Evolutionary conservation across 495 filamentous ascomycete genomes (phyloP).

Genomic region (Penicillium malachiteum): DNA sequence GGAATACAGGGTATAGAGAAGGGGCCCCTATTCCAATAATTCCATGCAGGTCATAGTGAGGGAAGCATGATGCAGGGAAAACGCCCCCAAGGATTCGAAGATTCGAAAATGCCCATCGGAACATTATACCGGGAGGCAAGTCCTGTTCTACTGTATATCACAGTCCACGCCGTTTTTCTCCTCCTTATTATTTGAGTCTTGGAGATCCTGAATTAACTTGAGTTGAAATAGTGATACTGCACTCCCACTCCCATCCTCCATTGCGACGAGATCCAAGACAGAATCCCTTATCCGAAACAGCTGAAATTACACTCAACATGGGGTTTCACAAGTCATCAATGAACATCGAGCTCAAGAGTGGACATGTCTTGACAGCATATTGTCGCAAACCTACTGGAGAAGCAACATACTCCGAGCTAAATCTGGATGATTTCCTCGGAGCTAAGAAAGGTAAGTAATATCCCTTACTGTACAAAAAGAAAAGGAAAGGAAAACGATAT

Average conservation of each 20-base stretch:
- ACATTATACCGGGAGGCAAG: neutral
- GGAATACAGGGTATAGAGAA: neutral
- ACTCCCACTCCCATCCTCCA: too few species aligned
- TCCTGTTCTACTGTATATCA: neutral
- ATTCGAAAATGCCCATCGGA: neutral
- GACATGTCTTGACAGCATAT: conserved; percentile 24
- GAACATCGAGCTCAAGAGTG: conserved; percentile 22
- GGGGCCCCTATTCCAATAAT: neutral
- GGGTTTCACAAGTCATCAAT: conserved; percentile 28
- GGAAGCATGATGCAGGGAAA: conserved; percentile 23
- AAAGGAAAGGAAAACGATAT: neutral
- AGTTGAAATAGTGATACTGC: too few species aligned
- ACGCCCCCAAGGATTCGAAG: neutral
- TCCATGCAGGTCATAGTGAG: conserved; percentile 18
- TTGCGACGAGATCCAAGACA: too few species aligned
- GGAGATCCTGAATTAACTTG: neutral
- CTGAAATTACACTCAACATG: conserved; percentile 9
- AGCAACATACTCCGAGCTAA: conserved; percentile 23
- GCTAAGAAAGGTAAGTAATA: conserved; percentile 20
- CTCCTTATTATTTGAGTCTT: neutral
- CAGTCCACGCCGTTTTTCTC: neutral
- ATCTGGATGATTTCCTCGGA: conserved; percentile 21
- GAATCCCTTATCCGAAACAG: too few species aligned
- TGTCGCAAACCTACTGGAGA: conserved; percentile 21
- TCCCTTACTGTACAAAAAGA: neutral